These are phyloP conservation scores for Chrysoporthe deuterocubensis DNA, from an alignment of 2,329 filamentous ascomycete species.

Conservation along the genomic window DNA sequence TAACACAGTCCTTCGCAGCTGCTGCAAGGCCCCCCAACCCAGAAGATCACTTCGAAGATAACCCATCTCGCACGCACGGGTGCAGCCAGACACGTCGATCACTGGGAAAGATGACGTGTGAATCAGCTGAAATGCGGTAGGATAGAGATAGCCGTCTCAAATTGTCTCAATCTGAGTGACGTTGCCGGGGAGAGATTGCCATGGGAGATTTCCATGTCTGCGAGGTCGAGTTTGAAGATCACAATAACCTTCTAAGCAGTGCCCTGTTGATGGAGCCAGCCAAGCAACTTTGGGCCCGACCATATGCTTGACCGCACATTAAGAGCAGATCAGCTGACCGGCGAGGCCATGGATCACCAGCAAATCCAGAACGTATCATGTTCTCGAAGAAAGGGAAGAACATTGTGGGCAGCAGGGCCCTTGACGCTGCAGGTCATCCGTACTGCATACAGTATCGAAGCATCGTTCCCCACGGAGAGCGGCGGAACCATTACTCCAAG, in stretches of 20 bases:
- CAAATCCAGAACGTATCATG: not conserved
- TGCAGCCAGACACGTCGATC: slow-evolving; percentile 8
- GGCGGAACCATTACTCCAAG: slow-evolving; percentile 8
- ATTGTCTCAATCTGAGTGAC: slow-evolving; percentile 22
- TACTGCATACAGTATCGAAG: not conserved
- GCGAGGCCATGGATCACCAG: not conserved
- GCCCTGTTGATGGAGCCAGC: not conserved
- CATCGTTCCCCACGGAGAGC: not conserved
- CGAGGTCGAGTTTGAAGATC: slow-evolving; percentile 23
- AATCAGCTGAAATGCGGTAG: slow-evolving; percentile 5
- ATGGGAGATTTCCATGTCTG: slow-evolving; percentile 23
- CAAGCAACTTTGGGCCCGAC: not conserved
- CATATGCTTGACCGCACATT: not conserved
- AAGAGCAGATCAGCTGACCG: not conserved
- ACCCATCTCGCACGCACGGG: not conserved
- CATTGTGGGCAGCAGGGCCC: not conserved
- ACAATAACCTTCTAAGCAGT: slow-evolving; percentile 12
- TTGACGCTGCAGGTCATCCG: not conserved
- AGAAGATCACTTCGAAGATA: not conserved
- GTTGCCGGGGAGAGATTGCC: slow-evolving; percentile 24
- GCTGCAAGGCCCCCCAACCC: not conserved
- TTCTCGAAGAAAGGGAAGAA: slow-evolving; percentile 12
- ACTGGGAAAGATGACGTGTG: slow-evolving; percentile 14
- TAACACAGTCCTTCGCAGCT: slow-evolving; percentile 7
- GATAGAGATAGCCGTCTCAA: not conserved